These are phyloP conservation scores for Pilaira anomala DNA, from an alignment of 192 early-diverging fungal species.

Conservation along the genomic window DNA sequence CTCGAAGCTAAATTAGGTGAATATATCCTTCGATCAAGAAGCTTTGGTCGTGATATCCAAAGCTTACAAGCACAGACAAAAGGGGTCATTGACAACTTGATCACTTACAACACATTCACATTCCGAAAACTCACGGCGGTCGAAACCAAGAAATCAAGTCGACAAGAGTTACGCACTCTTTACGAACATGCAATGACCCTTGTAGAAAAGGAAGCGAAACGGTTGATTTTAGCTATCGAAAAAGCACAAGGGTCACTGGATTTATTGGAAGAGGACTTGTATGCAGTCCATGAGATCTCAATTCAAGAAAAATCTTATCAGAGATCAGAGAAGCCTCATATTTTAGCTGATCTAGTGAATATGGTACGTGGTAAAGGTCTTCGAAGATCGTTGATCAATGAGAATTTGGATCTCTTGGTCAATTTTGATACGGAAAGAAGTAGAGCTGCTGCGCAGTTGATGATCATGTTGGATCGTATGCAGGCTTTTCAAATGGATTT, in stretches of 20 bases:
- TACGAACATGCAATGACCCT: constrained; percentile 38
- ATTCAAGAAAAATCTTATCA: constrained; percentile 42
- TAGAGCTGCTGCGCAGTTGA: constrained; percentile 36
- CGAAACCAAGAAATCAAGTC: constrained; percentile 26
- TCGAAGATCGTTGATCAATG: constrained; percentile 26
- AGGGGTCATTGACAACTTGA: constrained; percentile 50
- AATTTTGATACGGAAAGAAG: constrained; percentile 42
- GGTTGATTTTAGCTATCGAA: constrained; percentile 33
- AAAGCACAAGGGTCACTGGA: constrained; percentile 31
- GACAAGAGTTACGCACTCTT: constrained; percentile 26
- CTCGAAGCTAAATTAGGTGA: constrained; percentile 37
- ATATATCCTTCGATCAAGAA: constrained; percentile 39
- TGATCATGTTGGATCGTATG: constrained; percentile 42
- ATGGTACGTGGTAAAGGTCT: constrained; percentile 33
- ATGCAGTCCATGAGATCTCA: constrained; percentile 42
- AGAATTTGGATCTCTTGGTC: constrained; percentile 41
- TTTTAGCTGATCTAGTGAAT: constrained; percentile 36
- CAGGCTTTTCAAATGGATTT: constrained; percentile 52
- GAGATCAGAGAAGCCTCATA: constrained; percentile 20
- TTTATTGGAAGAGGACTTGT: constrained; percentile 38
- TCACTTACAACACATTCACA: constrained; percentile 47
- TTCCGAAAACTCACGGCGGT: constrained; percentile 35
- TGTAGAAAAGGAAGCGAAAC: constrained; percentile 30
- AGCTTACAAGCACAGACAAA: constrained; percentile 45
- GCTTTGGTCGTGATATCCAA: constrained; percentile 43